Evolutionary conservation across 805 yeast genomes (phyloP), one percentile per base, ranked within the genome.

Genomic region (Metschnikowia peoriensis): DNA sequence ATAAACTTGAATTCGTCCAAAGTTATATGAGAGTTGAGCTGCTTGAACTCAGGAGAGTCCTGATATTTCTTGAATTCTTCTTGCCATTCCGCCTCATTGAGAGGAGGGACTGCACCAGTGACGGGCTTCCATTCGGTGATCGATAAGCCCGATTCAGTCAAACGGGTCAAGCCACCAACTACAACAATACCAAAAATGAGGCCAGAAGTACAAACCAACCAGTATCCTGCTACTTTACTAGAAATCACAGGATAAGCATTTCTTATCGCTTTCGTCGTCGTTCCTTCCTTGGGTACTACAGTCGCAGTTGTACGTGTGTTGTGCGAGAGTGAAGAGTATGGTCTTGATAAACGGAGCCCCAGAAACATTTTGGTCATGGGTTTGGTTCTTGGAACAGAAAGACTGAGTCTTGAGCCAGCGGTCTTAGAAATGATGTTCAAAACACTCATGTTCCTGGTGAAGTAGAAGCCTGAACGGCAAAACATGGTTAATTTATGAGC

Each of bases 91-190:
- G 73, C 72, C 61, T 89, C 84, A 53, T 72, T 82, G 62, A 88
- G 65, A 0, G 99, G 99, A 2, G 99, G 99, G 12, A 94, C 69
- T 1, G 96, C 74, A 44, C 99, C 99, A 0, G 99, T 90, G 28
- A 94, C 91, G 1, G 99, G 99, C 67, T 85, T 89, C 99, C 99
- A 94, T 66, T 94, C 99, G 1, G 98, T 94, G 67, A 94, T 94
- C 45, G 96, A 88, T 44, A 94, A 76, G 0, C 99, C 99, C 0
- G 97, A 89, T 66, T 94, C 99, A 0, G 99, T 94, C 43, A 94
- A 77, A 63, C 99, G 81, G 0, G 99, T 94, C 44, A 94, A 77
- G 0, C 99, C 99, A 44, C 99, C 99, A 6, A 94, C 76, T n/a
- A 94, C 85, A 14, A 94, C 98, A 55, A 94, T 94, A 37, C 96